These are phyloP conservation scores for Mycena galericulata DNA, from an alignment of 768 basidiomycete species.

Conservation along the genomic window DNA sequence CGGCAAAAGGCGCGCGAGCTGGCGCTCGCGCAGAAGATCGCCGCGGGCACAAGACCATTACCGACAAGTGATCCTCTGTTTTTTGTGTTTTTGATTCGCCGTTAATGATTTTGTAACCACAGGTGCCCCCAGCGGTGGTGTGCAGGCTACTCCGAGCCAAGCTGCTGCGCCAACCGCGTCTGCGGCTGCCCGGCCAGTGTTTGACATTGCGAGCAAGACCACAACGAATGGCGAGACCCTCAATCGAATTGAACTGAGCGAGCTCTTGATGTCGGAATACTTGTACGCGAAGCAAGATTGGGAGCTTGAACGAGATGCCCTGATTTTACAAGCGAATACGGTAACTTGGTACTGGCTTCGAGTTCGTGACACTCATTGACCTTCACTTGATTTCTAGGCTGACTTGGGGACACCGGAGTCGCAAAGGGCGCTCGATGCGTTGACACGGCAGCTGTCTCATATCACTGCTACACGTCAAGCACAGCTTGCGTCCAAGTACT, in stretches of 20 bases:
- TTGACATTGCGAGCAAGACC: conserved; percentile 19
- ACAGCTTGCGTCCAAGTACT: conserved; percentile 42
- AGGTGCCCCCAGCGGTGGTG: too few species aligned
- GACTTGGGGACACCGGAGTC: conserved; percentile 8
- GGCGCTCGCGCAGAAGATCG: conserved; percentile 1
- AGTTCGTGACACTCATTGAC: neutral
- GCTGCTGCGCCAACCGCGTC: too few species aligned
- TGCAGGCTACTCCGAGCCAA: too few species aligned
- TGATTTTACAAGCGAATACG: conserved; percentile 37
- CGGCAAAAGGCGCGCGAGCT: conserved; percentile 32
- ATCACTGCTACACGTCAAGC: conserved; percentile 41
- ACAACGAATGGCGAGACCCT: conserved; percentile 23
- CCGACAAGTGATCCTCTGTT: too few species aligned
- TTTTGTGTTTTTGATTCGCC: too few species aligned
- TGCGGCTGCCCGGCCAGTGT: neutral
- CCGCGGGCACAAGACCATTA: neutral
- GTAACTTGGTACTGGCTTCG: conserved; percentile 1
- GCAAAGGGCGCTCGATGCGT: conserved; percentile 32
- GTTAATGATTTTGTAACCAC: too few species aligned
- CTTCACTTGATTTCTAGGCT: neutral
- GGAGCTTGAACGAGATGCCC: conserved; percentile 43
- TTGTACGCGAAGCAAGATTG: conserved; percentile 43
- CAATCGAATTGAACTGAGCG: conserved; percentile 44
- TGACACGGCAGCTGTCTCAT: conserved; percentile 42
- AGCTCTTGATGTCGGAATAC: conserved; percentile 43